Base-by-base conservation (phyloP, 2,329 filamentous ascomycete species). In the Paecilomyces formosus region DNA sequence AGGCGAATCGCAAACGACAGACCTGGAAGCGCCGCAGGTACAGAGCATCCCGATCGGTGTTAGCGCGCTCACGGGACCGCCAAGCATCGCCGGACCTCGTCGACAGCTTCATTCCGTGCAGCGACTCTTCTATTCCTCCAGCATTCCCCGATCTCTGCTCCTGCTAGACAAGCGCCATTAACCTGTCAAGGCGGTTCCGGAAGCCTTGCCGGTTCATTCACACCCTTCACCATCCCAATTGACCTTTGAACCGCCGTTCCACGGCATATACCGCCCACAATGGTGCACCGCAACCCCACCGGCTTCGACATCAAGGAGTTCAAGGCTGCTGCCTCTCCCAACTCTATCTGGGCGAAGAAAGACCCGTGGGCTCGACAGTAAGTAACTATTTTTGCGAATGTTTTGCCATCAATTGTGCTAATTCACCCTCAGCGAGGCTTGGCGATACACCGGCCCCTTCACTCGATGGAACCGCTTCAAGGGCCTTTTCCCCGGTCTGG, bases 381-480 rank as follows among this genome's bases (percentile, higher is more conserved):
- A 67, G 81, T 68, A 30, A 8, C 6, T 18, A 22, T n/a, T 3
- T 12, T n/a, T 15, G 4, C 33, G 13, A 13, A 51, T 21, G 7
- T 35, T 18, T 35, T 24, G 22, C n/a, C 26, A 22, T 5, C n/a
- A 22, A 15, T 15, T 39, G 31, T 52, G 52, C 61, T 70, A 59
- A 70, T 66, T 49, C 6, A 30, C 26, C 15, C 39, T 64, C 74
- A 99, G 94, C 72, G 94, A 99, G 81, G 84, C 89, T 72, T 99
- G 94, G 94, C 85, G 94, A 77, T 97, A 96, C 81, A 87, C 84
- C 35, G 94, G 93, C 63, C 87, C 85, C 57, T 97, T 97, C 81
- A 88, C 87, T 65, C 85, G 93, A 68, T 89, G 82, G 79, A 96
- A 96, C 79, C 88, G 94, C 68, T 94, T 97, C 81, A 92, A 88